Evolutionary conservation across 805 yeast genomes (phyloP).

Genomic region (Grigorovia humatica): DNA sequence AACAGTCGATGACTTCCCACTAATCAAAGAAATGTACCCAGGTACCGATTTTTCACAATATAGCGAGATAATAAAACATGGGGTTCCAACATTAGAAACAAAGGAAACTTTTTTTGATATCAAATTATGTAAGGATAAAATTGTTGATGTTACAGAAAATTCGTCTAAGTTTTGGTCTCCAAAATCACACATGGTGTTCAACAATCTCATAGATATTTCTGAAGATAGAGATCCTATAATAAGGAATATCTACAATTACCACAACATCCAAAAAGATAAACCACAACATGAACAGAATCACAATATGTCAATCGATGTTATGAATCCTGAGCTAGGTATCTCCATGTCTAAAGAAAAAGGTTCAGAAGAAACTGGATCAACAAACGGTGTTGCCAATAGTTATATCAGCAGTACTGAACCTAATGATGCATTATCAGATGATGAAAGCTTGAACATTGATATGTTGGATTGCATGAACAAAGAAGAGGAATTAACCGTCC

Average conservation of each 20-base stretch:
- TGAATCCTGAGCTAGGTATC: background rate
- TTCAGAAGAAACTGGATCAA: background rate
- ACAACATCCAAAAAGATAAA: background rate
- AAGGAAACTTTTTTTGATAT: conserved; percentile 16
- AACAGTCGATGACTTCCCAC: conserved; percentile 30
- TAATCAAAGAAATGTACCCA: conserved; percentile 17
- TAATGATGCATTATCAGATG: background rate
- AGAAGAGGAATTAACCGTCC: background rate
- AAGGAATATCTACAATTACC: conserved; percentile 19
- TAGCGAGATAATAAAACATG: conserved; percentile 11
- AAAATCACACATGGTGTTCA: conserved; percentile 10
- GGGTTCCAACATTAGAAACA: conserved; percentile 7
- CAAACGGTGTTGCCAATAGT: background rate
- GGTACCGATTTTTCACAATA: conserved; percentile 15
- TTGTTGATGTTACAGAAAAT: background rate
- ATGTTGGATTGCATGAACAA: background rate
- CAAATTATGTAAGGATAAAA: conserved; percentile 5
- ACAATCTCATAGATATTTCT: conserved; percentile 10
- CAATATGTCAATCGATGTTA: background rate
- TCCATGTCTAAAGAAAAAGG: background rate
- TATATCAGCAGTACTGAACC: background rate
- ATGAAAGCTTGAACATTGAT: background rate
- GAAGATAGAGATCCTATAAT: conserved; percentile 10
- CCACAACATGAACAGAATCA: background rate
- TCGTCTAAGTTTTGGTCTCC: conserved; percentile 19